Conservation (phyloP, 2,329 filamentous ascomycete genomes). For the Pyrenochaeta sp. region DNA sequence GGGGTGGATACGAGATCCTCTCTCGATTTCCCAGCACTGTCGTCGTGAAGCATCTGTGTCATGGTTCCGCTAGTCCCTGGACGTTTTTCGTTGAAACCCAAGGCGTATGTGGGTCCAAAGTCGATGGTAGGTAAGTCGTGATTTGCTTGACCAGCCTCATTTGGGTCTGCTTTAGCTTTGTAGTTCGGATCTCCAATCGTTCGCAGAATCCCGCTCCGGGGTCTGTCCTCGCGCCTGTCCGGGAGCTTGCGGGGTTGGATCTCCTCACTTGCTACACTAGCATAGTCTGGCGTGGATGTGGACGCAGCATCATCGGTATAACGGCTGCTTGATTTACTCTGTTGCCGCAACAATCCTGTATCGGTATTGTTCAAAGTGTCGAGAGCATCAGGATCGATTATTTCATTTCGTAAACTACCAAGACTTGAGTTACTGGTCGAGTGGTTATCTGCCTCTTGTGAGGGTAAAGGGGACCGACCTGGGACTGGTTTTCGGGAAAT, state of each 20-base stretch:
- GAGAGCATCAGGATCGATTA: slow-evolving; percentile 56
- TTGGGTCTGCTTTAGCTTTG: too few species aligned
- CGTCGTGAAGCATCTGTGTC: slow-evolving; percentile 46
- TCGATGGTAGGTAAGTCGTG: slow-evolving; percentile 76
- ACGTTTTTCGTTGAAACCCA: slow-evolving; percentile 62
- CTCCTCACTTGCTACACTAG: slow-evolving; percentile 64
- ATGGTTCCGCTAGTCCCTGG: slow-evolving; percentile 64
- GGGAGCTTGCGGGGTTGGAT: slow-evolving; percentile 47
- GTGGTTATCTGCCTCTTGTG: slow-evolving; percentile 42
- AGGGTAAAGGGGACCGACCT: slow-evolving; percentile 50
- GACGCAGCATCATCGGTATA: slow-evolving; percentile 70
- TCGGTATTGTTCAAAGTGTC: slow-evolving; percentile 46
- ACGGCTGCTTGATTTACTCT: slow-evolving; percentile 57
- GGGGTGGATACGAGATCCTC: slow-evolving; percentile 39
- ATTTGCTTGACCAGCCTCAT: slow-evolving; percentile 16
- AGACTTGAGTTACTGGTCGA: slow-evolving; percentile 53
- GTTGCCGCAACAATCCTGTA: slow-evolving; percentile 35
- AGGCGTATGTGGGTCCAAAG: slow-evolving; percentile 84
- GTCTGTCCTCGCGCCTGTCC: slow-evolving; percentile 68
- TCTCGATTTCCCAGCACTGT: slow-evolving; percentile 36
- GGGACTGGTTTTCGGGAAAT: slow-evolving; percentile 51
- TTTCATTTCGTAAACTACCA: slow-evolving; percentile 52
- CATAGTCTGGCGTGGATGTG: slow-evolving; percentile 79
- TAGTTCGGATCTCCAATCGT: slow-evolving; percentile 69
- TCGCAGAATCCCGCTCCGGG: slow-evolving; percentile 80